phyloP scores from a whole-genome alignment of 345 rosid genomes.

The Heritiera fomes region DNA sequence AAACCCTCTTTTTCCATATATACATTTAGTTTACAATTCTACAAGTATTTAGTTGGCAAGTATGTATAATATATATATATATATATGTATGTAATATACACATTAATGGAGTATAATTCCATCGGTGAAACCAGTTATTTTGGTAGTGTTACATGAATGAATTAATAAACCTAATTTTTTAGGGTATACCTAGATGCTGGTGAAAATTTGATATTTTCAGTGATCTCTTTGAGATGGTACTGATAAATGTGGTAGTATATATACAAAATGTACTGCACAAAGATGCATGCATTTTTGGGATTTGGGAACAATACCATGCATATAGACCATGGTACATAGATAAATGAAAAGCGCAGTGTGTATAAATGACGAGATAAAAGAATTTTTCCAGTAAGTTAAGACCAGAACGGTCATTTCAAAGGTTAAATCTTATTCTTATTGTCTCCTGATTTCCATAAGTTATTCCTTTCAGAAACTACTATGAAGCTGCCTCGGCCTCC shows the following conservation, averaged over 20 bases:
- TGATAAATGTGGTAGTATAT: background rate
- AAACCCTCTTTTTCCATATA: background rate
- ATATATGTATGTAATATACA: background rate
- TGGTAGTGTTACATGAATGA: background rate
- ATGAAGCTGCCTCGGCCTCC: constrained; percentile 47
- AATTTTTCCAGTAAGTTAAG: constrained; percentile 1
- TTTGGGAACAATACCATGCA: constrained; percentile 14
- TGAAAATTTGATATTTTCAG: background rate
- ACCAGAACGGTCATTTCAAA: constrained; percentile 31
- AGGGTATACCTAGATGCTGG: background rate
- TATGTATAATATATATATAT: background rate
- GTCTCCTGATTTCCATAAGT: constrained; percentile 47
- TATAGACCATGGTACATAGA: constrained; percentile 9
- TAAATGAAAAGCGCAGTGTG: background rate
- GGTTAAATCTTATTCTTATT: constrained; percentile 55
- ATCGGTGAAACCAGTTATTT: too few relatives aligned
- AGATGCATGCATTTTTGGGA: background rate
- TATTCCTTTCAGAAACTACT: constrained; percentile 61
- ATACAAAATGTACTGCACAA: background rate
- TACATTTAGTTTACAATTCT: too few relatives aligned
- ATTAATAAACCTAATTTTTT: background rate
- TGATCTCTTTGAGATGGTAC: background rate
- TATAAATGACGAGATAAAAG: constrained; percentile 16
- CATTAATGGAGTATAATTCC: background rate
- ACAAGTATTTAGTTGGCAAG: background rate